A percentile compares a stretch with the other conserved stretches of the same genome.
Conservation (phyloP, 1,284 basidiomycete genomes). For the Caloboletus firmus region DNA sequence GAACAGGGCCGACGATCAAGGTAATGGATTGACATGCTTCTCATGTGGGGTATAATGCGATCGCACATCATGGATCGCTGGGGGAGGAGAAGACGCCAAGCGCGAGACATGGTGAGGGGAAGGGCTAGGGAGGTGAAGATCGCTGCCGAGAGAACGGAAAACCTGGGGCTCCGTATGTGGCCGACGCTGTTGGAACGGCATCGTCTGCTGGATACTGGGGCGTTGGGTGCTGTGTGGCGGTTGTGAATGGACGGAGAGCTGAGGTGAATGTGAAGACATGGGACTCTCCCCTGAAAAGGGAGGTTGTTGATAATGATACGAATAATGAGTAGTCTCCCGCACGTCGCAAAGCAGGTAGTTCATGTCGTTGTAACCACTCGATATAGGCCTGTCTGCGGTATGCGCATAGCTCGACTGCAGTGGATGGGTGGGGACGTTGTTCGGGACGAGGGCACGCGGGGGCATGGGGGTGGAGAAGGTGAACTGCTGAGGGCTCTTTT, state of each 20-base stretch:
- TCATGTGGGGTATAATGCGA: slow-evolving; percentile 39
- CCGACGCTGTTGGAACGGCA: slow-evolving; percentile 37
- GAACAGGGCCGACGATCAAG: slow-evolving; percentile 31
- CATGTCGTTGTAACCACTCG: slow-evolving; percentile 38
- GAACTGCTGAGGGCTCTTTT: slow-evolving; percentile 38
- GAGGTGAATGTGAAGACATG: slow-evolving; percentile 36
- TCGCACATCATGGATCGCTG: slow-evolving; percentile 37
- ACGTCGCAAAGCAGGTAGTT: slow-evolving; percentile 37
- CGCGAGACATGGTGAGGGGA: slow-evolving; percentile 34
- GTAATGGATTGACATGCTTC: slow-evolving; percentile 39
- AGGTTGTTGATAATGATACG: slow-evolving; percentile 38
- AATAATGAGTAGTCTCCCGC: slow-evolving; percentile 36
- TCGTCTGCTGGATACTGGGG: slow-evolving; percentile 27
- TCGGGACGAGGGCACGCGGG: slow-evolving; percentile 32
- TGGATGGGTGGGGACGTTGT: slow-evolving; percentile 29
- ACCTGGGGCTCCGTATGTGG: slow-evolving; percentile 35
- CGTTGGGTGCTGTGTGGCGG: slow-evolving; percentile 32
- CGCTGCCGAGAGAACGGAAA: slow-evolving; percentile 33
- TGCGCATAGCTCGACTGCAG: slow-evolving; percentile 34
- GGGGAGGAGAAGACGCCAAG: slow-evolving; percentile 34
- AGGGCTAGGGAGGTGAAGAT: slow-evolving; percentile 37
- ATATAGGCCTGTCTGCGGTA: slow-evolving; percentile 33
- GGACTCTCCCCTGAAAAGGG: slow-evolving; percentile 36
- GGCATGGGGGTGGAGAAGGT: slow-evolving; percentile 36
- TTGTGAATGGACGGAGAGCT: slow-evolving; percentile 36